These are phyloP conservation scores for Begonia masoniana DNA, from an alignment of 306 rosid genomes.

Conservation along the genomic window DNA sequence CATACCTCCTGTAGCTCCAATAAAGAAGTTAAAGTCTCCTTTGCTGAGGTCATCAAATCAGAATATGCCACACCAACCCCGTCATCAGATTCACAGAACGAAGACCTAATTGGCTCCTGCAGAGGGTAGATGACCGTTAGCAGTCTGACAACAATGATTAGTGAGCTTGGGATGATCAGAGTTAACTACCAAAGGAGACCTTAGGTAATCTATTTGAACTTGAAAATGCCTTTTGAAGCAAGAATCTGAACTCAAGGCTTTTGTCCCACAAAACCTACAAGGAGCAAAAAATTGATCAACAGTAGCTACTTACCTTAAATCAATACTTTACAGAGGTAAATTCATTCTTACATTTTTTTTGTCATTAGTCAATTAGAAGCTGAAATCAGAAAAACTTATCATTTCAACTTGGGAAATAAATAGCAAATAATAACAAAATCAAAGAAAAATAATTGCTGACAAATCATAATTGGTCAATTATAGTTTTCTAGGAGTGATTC, in stretches of 20 bases:
- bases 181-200: conserved; percentile 24
- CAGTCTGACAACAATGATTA: too few species aligned
- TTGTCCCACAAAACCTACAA: conserved; percentile 78
- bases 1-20: conserved; percentile 72
- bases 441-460: too few species aligned
- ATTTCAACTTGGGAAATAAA: too few species aligned
- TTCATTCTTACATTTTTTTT: too few species aligned
- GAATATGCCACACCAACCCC: conserved; percentile 47
- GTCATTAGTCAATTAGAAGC: too few species aligned
- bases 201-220: conserved; percentile 83
- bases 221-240: conserved; percentile 74
- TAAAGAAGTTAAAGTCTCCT: conserved; percentile 61
- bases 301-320: too few species aligned
- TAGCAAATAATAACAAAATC: too few species aligned
- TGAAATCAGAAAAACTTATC: too few species aligned
- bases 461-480: too few species aligned
- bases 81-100: conserved; percentile 46
- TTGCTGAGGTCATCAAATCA: conserved; percentile 48
- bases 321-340: too few species aligned
- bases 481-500: too few species aligned
- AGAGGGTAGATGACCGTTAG: conserved; percentile 11
- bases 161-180: too few species aligned
- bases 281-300: conserved; percentile 1
- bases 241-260: conserved; percentile 71
- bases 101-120: conserved; percentile 66